These are phyloP conservation scores for Epithele typhae DNA, from an alignment of 768 basidiomycete species.

Conservation along the genomic window DNA sequence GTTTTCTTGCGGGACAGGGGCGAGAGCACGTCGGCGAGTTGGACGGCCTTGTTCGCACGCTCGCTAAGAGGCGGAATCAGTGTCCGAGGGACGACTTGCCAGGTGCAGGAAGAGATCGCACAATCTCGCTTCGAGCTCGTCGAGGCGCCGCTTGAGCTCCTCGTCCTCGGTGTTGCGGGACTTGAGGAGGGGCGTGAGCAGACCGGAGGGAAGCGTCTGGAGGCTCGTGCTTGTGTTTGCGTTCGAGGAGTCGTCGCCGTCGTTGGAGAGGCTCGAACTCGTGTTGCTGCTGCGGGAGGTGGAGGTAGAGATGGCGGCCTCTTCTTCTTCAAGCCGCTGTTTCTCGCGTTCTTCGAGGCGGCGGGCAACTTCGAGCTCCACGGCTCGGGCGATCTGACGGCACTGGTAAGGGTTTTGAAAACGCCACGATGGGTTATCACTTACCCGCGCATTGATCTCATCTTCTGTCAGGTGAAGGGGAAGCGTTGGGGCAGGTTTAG, in stretches of 20 bases:
- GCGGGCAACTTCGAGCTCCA: constrained; percentile 69
- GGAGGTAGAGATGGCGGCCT: not conserved
- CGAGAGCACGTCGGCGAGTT: constrained; percentile 59
- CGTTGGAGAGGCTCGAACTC: constrained; percentile 18
- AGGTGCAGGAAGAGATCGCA: constrained; percentile 33
- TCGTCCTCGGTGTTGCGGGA: constrained; percentile 64
- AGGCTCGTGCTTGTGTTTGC: not conserved
- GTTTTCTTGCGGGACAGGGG: constrained; percentile 78
- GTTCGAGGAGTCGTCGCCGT: constrained; percentile 1
- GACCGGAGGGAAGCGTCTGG: constrained; percentile 38
- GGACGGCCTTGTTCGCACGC: constrained; percentile 54
- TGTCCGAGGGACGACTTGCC: constrained; percentile 1
- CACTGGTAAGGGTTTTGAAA: not conserved
- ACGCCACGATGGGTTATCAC: constrained; percentile 15
- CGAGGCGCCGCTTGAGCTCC: constrained; percentile 57
- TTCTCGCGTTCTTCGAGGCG: constrained; percentile 44
- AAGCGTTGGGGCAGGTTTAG: constrained; percentile 2
- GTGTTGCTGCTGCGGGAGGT: constrained; percentile 3
- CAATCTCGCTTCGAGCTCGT: constrained; percentile 73
- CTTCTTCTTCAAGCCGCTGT: constrained; percentile 21
- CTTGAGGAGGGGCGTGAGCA: constrained; percentile 59
- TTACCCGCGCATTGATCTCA: constrained; percentile 73
- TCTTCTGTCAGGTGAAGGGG: constrained; percentile 49
- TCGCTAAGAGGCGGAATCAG: constrained; percentile 37
- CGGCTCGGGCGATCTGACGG: constrained; percentile 62